Evolutionary conservation across 78 protist genomes (phyloP), one percentile per base, ranked within the genome.

Genomic region (Speleostelium caveatum): DNA sequence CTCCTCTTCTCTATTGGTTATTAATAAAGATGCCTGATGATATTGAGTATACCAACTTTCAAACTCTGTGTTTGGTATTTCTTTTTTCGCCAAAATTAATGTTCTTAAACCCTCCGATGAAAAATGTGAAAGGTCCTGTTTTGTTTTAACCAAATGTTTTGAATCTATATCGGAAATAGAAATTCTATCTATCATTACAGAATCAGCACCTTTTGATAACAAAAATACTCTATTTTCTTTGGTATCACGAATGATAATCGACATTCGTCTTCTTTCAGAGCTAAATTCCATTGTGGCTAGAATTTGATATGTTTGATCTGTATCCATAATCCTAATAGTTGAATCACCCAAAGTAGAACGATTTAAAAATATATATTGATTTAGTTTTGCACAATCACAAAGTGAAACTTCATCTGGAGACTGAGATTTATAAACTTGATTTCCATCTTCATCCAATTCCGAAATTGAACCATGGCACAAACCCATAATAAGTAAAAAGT

Each of bases 361-460:
- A 35, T 66, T 68, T 3, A 58, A 41, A 21, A 32, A 75, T 24
- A 3, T 28, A 39, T 69, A 49, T 66, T 42, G 60, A 42, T 60
- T 71, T 51, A 12, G 6, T 41, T 33, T 10, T 5, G 99, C 97
- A 2, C 96, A 93, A 28, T 58, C 42, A n/a, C 85, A 95, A 3
- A 96, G 68, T 24, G 96, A 93, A 2, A 83, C 71, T 53, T 96
- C 98, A 71, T 96, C 98, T 7, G 98, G 97, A 3, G 96, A 75
- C 26, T 73, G 66, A 24, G 86, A 41, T 65, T 79, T 76, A 26
- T 69, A 80, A 14, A 53, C 59, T 32, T 68, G 19, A 61, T 45
- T 55, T 4, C 59, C 30, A 4, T 62, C 49, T 38, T 67, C 76
- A 35, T 86, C 28, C 5, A 28, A 12, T 14, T 71, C 79, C 17